Conservation (phyloP, 306 rosid species). For the Luffa aegyptiaca region DNA sequence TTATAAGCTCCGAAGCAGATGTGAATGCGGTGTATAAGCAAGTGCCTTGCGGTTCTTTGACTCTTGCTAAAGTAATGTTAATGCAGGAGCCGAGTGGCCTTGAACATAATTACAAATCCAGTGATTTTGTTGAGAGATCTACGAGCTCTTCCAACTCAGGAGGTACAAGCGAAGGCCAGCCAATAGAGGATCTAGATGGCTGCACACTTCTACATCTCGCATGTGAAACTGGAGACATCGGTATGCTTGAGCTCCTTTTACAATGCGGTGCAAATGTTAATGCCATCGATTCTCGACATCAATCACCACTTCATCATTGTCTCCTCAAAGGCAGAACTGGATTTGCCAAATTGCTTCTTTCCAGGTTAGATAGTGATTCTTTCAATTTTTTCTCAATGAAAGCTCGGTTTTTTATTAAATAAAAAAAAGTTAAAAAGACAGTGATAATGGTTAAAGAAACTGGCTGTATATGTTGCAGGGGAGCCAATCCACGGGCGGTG, state of each 20-base stretch:
- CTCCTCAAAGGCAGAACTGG: slow-evolving; percentile 51
- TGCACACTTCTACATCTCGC: slow-evolving; percentile 89
- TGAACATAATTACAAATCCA: slow-evolving; percentile 38
- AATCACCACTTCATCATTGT: slow-evolving; percentile 75
- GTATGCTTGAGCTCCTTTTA: slow-evolving; percentile 93
- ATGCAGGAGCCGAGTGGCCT: slow-evolving; percentile 65
- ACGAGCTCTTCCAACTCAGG: slow-evolving; percentile 35
- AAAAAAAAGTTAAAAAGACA: no score
- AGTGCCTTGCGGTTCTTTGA: slow-evolving; percentile 43
- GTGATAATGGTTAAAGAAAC: no score
- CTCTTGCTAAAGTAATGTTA: slow-evolving; percentile 90
- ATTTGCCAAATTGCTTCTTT: slow-evolving; percentile 56
- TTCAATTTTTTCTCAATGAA: no score
- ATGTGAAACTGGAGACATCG: slow-evolving; percentile 86
- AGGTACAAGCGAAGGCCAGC: slow-evolving; percentile 49
- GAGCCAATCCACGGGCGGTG: slow-evolving; percentile 78
- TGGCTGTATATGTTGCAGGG: slow-evolving; percentile 39
- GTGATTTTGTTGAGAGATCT: slow-evolving; percentile 65
- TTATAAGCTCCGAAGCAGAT: slow-evolving; percentile 74
- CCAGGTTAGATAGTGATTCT: slow-evolving; percentile 44
- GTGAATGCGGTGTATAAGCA: slow-evolving; percentile 64
- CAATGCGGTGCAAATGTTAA: slow-evolving; percentile 89
- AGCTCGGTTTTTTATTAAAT: no score
- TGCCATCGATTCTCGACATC: slow-evolving; percentile 65
- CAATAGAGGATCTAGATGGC: slow-evolving; percentile 58